Percentiles rank a stretch among this genome's conserved stretches.
Evolutionary conservation across 768 basidiomycete species (phyloP).

Genomic region (Kwoniella sp.): DNA sequence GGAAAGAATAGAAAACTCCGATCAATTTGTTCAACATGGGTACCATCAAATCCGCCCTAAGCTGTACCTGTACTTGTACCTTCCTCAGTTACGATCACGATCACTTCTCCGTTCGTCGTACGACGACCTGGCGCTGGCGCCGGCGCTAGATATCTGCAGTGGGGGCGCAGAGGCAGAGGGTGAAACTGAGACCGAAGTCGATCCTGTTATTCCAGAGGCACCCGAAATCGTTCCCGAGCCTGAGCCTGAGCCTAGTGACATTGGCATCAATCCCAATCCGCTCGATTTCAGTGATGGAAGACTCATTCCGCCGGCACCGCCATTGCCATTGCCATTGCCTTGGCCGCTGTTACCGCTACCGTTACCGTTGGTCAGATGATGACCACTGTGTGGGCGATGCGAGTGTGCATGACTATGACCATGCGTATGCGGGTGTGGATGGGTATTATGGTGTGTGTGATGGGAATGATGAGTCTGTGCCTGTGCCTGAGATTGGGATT

Average conservation of each 20-base stretch:
- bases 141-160: too few relatives aligned
- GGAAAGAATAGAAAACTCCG: too few relatives aligned
- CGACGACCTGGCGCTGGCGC: background rate
- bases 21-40: background rate
- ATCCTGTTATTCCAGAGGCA: background rate
- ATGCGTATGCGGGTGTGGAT: constrained; percentile 9
- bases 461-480: background rate
- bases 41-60: background rate
- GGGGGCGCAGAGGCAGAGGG: background rate
- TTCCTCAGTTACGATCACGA: background rate
- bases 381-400: background rate
- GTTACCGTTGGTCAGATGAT: constrained; percentile 2
- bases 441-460: constrained; percentile 5
- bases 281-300: constrained; percentile 8
- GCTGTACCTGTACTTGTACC: too few relatives aligned
- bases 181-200: background rate
- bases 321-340: constrained; percentile 4
- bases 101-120: background rate
- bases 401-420: background rate
- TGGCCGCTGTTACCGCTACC: too few relatives aligned
- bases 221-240: background rate
- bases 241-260: background rate
- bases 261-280: constrained; percentile 1
- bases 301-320: background rate
- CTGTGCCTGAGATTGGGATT: background rate